Percentiles rank a stretch among this genome's conserved stretches.
phyloP scores from a whole-genome alignment of 2,329 filamentous ascomycete species.

The Xylariaceae sp. region DNA sequence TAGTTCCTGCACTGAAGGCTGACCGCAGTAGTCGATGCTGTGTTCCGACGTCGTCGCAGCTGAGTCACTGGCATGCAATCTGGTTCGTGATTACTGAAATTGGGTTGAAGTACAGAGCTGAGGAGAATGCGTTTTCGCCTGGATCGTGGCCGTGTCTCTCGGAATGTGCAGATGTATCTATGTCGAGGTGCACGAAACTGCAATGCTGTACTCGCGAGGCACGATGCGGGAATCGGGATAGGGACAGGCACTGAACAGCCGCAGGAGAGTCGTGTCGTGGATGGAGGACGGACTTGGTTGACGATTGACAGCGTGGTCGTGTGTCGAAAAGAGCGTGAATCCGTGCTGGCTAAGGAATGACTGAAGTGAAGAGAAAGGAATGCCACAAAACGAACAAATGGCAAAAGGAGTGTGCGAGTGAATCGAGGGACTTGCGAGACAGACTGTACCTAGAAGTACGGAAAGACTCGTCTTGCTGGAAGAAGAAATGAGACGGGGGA shows the following conservation, averaged over 20 bases:
- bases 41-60: conserved; percentile 22
- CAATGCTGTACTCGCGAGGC: too few relatives aligned
- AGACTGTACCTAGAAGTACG: not conserved
- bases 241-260: not conserved
- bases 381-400: not conserved
- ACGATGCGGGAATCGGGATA: too few relatives aligned
- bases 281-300: not conserved
- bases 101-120: not conserved
- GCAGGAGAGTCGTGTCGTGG: not conserved
- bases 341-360: conserved; percentile 7
- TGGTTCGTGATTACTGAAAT: conserved; percentile 4
- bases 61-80: conserved; percentile 1
- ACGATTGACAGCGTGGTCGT: not conserved
- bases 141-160: not conserved
- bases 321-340: not conserved
- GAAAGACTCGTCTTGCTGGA: conserved; percentile 4
- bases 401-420: conserved; percentile 4
- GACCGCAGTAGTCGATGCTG: conserved; percentile 23
- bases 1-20: conserved; percentile 29
- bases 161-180: not conserved
- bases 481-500: not conserved
- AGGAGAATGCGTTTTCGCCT: not conserved
- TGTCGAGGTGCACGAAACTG: too few relatives aligned
- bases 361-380: conserved; percentile 3
- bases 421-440: conserved; percentile 1